Evolutionary conservation across 1,284 basidiomycete genomes (phyloP).

Genomic region (Coniferiporia sulphurascens): DNA sequence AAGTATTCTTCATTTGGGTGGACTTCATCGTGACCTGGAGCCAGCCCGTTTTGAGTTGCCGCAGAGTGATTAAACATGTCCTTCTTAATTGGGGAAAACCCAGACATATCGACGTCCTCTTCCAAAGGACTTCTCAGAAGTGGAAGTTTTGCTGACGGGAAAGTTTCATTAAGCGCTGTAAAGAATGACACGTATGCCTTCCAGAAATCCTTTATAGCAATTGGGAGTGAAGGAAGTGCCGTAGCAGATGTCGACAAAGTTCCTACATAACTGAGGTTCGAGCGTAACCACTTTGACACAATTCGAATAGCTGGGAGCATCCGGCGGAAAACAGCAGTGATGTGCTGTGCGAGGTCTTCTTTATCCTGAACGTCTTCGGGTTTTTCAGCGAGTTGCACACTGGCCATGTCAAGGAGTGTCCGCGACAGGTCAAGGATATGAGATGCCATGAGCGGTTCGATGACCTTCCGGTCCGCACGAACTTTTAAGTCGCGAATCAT

Average conservation of each 20-base stretch:
- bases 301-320: constrained; percentile 86
- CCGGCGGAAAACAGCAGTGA: constrained; percentile 82
- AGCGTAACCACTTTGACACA: constrained; percentile 83
- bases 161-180: constrained; percentile 57
- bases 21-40: constrained; percentile 42
- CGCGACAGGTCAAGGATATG: constrained; percentile 74
- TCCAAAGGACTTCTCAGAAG: constrained; percentile 66
- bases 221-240: constrained; percentile 21
- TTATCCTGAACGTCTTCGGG: constrained; percentile 47
- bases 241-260: constrained; percentile 18
- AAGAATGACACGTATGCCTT: constrained; percentile 64
- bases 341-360: constrained; percentile 69
- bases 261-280: constrained; percentile 69
- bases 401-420: constrained; percentile 64
- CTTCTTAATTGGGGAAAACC: constrained; percentile 79
- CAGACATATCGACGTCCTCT: constrained; percentile 88
- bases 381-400: constrained; percentile 47
- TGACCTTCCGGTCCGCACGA: constrained; percentile 27
- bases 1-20: constrained; percentile 95
- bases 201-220: constrained; percentile 63
- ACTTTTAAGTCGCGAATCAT: constrained; percentile 49
- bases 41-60: constrained; percentile 21
- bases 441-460: constrained; percentile 67
- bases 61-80: constrained; percentile 36
- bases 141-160: constrained; percentile 69